Evolutionary conservation across 202 grass and related monocot species (phyloP).

Genomic region (Schoenoplectus triqueter): DNA sequence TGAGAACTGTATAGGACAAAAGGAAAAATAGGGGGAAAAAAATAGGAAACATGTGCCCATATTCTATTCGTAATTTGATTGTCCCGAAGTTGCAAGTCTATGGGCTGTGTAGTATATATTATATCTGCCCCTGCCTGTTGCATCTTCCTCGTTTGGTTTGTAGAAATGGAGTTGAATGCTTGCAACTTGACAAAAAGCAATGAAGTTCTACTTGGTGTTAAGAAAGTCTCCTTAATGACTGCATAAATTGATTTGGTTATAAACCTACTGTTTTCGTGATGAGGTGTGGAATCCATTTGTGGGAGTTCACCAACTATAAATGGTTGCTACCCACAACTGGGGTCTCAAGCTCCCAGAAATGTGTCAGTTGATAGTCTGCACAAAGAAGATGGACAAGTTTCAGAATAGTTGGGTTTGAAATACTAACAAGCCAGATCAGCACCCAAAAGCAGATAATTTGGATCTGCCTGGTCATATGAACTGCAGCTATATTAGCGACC

Average conservation of each 20-base stretch:
- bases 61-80: background rate
- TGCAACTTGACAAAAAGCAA: background rate
- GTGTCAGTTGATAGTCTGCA: slow-evolving; percentile 11
- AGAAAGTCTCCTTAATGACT: background rate
- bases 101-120: background rate
- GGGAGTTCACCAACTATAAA: background rate
- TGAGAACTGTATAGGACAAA: background rate
- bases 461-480: background rate
- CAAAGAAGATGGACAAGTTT: background rate
- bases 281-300: background rate
- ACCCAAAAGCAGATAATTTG: background rate
- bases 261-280: background rate
- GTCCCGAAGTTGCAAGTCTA: background rate
- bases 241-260: background rate
- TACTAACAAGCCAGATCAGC: background rate
- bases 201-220: background rate
- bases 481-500: background rate
- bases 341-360: background rate
- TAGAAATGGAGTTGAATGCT: background rate
- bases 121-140: background rate
- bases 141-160: background rate
- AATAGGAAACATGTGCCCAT: background rate
- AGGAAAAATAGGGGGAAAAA: background rate
- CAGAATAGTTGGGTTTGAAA: background rate
- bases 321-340: background rate